Evolutionary conservation across 306 rosid species (phyloP), one percentile per base, ranked within the genome.

Genomic region (Acmispon strigosus): DNA sequence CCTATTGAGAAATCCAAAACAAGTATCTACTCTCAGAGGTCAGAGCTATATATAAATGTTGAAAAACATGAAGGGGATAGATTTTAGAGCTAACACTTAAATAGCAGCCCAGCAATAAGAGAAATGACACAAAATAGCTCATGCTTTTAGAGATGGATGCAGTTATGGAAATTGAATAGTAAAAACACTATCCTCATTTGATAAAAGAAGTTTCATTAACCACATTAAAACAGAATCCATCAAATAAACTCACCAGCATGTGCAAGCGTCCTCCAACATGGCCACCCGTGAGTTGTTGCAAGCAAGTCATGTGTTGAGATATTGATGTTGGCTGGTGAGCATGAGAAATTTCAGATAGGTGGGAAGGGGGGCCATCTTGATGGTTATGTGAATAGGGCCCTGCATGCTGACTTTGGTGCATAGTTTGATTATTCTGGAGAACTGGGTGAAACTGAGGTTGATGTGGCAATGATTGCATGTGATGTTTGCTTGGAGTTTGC

Each of bases 201-300:
- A 57, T 67, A 51, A 41, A 45, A 34, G 4, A 72, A 42, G 44
- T 14, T 75, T 18, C 57, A 78, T 44, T 10, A 62, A 27, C 45
- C 18, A 48, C 43, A 62, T 51, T 3, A 12, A 32, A 53, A 34
- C 47, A 65, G 36, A 53, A 75, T 55, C 27, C 45, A 51, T 52
- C 22, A n/a, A 65, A 20, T 58, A 53, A 54, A 69, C 92, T 83
- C 79, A 94, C 98, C 95, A 90, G 58, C 66, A 91, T 89, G 71
- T 90, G 96, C 86, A 90, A 36, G 77, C 95, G 95, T 44, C 96
- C 96, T 56, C 96, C 98, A 70, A 87, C 87, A 66, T 90, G 90
- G 62, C 81, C 80, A 61, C 87, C 89, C 4, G 94, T 24, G 45
- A 87, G 84, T 34, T 89, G 86, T 66, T 88, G 98, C 61, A 90